Evolutionary conservation across 2,329 filamentous ascomycete genomes (phyloP).

Genomic region (Mycosphaerella sp.): DNA sequence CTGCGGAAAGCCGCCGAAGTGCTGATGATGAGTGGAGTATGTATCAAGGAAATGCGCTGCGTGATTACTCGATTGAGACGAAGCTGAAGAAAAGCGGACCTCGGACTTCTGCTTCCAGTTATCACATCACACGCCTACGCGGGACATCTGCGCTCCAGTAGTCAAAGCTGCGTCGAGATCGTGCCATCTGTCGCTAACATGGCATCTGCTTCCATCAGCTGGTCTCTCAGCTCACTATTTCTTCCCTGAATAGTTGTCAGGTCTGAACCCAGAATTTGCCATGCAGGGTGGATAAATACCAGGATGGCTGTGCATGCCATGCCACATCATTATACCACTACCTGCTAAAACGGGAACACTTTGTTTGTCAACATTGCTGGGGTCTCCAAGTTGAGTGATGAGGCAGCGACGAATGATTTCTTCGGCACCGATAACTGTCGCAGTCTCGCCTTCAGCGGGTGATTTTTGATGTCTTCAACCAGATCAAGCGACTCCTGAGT

Average conservation of each 20-base stretch:
- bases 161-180: not conserved
- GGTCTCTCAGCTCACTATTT: not conserved
- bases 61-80: slow-evolving; percentile 1
- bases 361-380: no score
- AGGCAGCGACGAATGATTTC: no score
- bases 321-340: no score
- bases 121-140: not conserved
- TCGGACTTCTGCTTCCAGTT: not conserved
- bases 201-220: not conserved
- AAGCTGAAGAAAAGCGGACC: slow-evolving; percentile 1
- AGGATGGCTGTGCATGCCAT: no score
- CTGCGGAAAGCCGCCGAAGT: not conserved
- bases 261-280: no score
- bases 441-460: no score
- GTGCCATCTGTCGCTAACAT: not conserved
- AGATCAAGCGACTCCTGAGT: no score
- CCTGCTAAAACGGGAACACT: no score
- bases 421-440: no score
- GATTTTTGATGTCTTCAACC: no score
- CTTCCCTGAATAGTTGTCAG: not conserved
- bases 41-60: not conserved
- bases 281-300: no score
- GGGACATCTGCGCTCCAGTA: not conserved
- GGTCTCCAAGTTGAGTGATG: no score
- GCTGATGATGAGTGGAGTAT: not conserved